Evolutionary conservation across 768 basidiomycete species (phyloP), one percentile per base, ranked within the genome.

Genomic region (Leccinum subtestaceum): DNA sequence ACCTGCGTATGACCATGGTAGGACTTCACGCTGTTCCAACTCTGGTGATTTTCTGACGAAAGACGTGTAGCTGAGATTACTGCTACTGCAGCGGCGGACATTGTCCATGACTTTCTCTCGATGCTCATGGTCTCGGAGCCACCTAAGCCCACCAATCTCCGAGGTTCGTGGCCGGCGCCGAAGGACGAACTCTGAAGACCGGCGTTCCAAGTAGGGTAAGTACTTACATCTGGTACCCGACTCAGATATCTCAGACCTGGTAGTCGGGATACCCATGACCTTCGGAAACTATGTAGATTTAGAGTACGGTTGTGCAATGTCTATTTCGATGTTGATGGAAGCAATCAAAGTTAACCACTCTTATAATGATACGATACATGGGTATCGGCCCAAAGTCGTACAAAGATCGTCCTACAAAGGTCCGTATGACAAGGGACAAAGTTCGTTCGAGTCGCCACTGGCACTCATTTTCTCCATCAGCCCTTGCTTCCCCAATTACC

Each of bases 401-500:
- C 58, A 63, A 46, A 61, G 27, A 55, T 55, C 4, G 52, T 59
- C 55, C 57, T 54, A 40, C 40, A 60, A 55, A 34, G 38, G 67
- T 70, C 65, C 69, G 31, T 61, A 60, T 53, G 58, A 60, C 38
- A 56, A 12, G 57, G 52, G 25, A 57, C n/a, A 23, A 4, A 29
- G 21, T 21, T 43, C 15, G 10, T 19, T 19, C n/a, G 40, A 43
- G 36, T 46, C 25, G 40, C 29, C 15, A 40, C 32, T 27, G 38
- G 21, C 5, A 3, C 17, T n/a, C n/a, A 17, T 34, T 53, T 59
- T 45, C 25, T 29, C 15, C 43, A 43, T 71, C 60, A 73, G 19
- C 49, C 45, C 32, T 67, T 79, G 65, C 78, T 78, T 52, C 80
- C 81, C 86, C 85, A 87, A 54, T 78, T 77, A 21, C 82, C 84